Base-by-base conservation (phyloP, 306 rosid species). In the Carpinus viminea region DNA sequence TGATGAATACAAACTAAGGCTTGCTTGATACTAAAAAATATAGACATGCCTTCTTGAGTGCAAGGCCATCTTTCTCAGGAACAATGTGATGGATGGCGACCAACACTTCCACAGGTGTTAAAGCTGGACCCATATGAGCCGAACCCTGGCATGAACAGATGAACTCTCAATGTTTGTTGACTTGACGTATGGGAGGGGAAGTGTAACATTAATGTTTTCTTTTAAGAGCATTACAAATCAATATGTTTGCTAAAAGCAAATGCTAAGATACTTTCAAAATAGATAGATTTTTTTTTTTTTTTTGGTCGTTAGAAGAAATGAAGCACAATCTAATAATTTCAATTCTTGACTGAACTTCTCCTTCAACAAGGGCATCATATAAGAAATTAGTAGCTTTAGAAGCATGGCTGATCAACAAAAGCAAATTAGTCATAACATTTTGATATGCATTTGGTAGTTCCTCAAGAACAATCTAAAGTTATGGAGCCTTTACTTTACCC, bases 101-200 rank as follows among this genome's bases (percentile, higher is more conserved):
- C 90, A 96, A 87, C 57, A 96, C 99, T 88, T 96, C 98, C 13
- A 86, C 94, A 18, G 98, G 99, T 66, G 98, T 88, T 81, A 91
- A 88, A 74, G 99, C 99, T 34, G 98, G 99, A 80, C 98, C 98
- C 31, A 97, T 88, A 87, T 96, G 98, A 86, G 99, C 97, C 52
- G 99, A 96, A 81, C 99, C 99, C 99, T 96, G 93, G 76, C 83
- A 83, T 34, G 56, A 79, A 81, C 70, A 79, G 24, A 53, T 17
- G 45, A 77, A 73, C 20, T 54, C 76, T 88, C 65, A 55, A 48
- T 55, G 81, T 73, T 73, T 72, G 72, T 41, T 68, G 7, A 68
- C 26, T 68, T 68, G 0, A 26, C 31, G 64, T 74, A 11, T 69
- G 46, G 71, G 54, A 71, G 15, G 54, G 8, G 4, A 36, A n/a